Percentiles rank a stretch among this genome's conserved stretches.
phyloP scores from a whole-genome alignment of 106 monocot species.

The Allium sativum region DNA sequence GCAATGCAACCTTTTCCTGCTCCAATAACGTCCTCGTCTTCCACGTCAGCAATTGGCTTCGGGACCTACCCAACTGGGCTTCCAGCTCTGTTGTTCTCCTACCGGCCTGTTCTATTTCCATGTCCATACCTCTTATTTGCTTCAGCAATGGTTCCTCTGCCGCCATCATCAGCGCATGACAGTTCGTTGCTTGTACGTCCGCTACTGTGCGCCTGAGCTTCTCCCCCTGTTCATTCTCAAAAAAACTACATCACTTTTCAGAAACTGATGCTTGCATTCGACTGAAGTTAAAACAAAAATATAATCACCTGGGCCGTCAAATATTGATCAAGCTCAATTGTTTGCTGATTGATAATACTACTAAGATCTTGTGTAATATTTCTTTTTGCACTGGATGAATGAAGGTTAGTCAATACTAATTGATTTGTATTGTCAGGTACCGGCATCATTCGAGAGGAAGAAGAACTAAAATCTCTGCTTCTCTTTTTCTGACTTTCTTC shows the following conservation, averaged over 20 bases:
- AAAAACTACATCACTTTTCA: not conserved
- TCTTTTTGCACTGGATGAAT: constrained; percentile 28
- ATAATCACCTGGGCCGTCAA: constrained; percentile 30
- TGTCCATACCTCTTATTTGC: constrained; percentile 48
- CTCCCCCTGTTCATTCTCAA: constrained; percentile 35
- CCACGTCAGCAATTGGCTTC: constrained; percentile 54
- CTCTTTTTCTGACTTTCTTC: constrained; percentile 24
- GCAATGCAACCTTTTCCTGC: constrained; percentile 40
- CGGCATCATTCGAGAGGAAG: not conserved
- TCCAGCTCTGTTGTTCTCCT: constrained; percentile 59
- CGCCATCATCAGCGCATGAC: constrained; percentile 31
- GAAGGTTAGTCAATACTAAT: constrained; percentile 56
- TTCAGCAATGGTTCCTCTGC: constrained; percentile 35
- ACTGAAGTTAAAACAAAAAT: not conserved
- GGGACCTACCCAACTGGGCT: constrained; percentile 33
- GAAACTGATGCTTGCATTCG: not conserved
- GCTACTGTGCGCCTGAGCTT: constrained; percentile 55
- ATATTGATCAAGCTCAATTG: constrained; percentile 37
- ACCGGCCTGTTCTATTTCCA: constrained; percentile 41
- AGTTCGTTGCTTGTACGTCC: constrained; percentile 33
- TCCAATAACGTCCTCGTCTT: constrained; percentile 65
- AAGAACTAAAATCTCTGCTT: constrained; percentile 10
- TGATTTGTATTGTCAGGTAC: constrained; percentile 2
- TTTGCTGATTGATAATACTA: constrained; percentile 32
- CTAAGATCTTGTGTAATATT: constrained; percentile 18